A percentile compares a stretch with the other conserved stretches of the same genome.
Evolutionary conservation across 192 early-diverging fungal genomes (phyloP).

Genomic region (Allomyces arbusculus): DNA sequence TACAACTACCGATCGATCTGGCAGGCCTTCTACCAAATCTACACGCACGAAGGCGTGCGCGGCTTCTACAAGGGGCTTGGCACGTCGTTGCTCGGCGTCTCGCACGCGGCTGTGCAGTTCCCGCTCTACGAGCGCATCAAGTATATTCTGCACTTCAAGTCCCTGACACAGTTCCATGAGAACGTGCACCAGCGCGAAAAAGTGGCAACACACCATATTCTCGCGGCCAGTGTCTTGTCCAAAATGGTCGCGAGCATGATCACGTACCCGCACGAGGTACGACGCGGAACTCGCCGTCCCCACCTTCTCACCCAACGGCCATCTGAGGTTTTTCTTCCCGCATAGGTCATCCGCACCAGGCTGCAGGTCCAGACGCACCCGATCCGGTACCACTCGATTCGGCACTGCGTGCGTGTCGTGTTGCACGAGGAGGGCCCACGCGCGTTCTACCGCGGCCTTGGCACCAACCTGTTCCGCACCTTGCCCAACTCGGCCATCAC

Average conservation of each 20-base stretch:
- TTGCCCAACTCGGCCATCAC: constrained; percentile 73
- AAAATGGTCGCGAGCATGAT: constrained; percentile 75
- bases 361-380: constrained; percentile 70
- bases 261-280: constrained; percentile 90
- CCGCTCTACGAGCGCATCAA: constrained; percentile 89
- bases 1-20: constrained; percentile 65
- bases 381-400: constrained; percentile 61
- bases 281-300: background rate
- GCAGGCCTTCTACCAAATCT: constrained; percentile 62
- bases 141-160: constrained; percentile 5
- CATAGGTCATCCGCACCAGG: constrained; percentile 63
- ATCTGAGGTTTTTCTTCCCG: background rate
- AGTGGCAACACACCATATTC: constrained; percentile 19
- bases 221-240: constrained; percentile 59
- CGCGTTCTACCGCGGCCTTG: constrained; percentile 74
- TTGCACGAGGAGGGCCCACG: constrained; percentile 50
- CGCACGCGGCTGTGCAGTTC: constrained; percentile 85
- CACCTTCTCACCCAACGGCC: background rate
- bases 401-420: constrained; percentile 55
- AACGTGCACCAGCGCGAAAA: background rate
- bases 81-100: constrained; percentile 74
- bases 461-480: constrained; percentile 67
- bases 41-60: constrained; percentile 44
- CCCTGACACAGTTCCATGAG: background rate
- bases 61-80: constrained; percentile 87